Conservation (phyloP, 1,139 yeast genomes). For the Barnettozyma hawaiiensis region DNA sequence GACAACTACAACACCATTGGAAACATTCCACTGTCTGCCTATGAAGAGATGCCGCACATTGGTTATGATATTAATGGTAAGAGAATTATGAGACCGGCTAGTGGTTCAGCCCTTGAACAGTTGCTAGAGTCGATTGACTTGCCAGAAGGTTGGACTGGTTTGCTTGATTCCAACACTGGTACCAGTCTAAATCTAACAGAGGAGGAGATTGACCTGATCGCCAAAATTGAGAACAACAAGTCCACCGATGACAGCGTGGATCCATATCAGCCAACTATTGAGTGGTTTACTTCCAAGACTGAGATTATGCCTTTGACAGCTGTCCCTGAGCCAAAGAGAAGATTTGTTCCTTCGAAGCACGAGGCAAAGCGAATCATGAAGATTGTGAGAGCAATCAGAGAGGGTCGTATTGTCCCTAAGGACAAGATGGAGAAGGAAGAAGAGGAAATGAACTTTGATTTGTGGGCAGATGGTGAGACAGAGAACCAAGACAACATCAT, state of each 20-base stretch:
- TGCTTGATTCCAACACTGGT: constrained; percentile 88
- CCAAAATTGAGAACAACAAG: constrained; percentile 80
- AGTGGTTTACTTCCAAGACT: constrained; percentile 85
- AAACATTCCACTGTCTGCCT: constrained; percentile 84
- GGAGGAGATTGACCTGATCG: constrained; percentile 85
- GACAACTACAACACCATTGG: constrained; percentile 90
- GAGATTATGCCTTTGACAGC: constrained; percentile 94
- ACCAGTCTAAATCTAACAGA: constrained; percentile 75
- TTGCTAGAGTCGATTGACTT: constrained; percentile 84
- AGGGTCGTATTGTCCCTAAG: constrained; percentile 81
- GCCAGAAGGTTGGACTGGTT: constrained; percentile 98
- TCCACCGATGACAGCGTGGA: constrained; percentile 73
- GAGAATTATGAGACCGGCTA: constrained; percentile 97
- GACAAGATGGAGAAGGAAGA: constrained; percentile 49
- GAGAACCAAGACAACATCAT: constrained; percentile 69
- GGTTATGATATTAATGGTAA: constrained; percentile 97
- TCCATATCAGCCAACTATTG: constrained; percentile 91
- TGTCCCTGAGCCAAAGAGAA: constrained; percentile 92
- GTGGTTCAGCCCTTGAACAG: constrained; percentile 89
- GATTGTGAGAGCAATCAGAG: constrained; percentile 92
- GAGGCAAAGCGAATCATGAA: constrained; percentile 97
- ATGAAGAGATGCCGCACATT: constrained; percentile 95
- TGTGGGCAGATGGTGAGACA: constrained; percentile 71
- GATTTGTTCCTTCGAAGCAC: constrained; percentile 93
- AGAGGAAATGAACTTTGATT: constrained; percentile 55